Percentiles rank a stretch among this genome's conserved stretches.
Conservation (phyloP, 2,329 filamentous ascomycete species). For the Colletotrichum sidae region DNA sequence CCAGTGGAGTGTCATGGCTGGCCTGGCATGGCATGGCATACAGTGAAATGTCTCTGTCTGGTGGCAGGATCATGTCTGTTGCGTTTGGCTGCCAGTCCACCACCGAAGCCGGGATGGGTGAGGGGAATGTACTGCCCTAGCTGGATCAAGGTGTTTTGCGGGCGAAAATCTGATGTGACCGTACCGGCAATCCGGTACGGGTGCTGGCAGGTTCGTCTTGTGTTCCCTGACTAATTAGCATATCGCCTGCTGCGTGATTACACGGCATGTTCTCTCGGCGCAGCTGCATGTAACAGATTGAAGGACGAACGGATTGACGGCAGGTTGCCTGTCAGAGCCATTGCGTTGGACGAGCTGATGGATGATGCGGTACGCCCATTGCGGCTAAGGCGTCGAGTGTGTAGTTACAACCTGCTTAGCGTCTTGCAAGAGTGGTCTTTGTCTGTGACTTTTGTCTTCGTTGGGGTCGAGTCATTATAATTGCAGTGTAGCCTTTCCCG, state of each 20-base stretch:
- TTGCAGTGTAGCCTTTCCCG: conserved; percentile 6
- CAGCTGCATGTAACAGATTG: conserved; percentile 3
- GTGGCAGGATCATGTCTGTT: conserved; percentile 33
- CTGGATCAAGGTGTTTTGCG: conserved; percentile 16
- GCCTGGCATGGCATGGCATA: too few species aligned
- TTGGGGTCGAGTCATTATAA: neutral
- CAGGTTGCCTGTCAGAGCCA: neutral
- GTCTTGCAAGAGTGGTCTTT: conserved; percentile 9
- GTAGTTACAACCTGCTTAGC: neutral
- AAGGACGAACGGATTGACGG: conserved; percentile 1
- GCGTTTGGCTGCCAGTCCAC: conserved; percentile 3
- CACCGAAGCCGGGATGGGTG: conserved; percentile 16
- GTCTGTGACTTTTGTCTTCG: neutral
- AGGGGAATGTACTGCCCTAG: conserved; percentile 26
- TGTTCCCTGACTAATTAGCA: conserved; percentile 11
- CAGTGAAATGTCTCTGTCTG: conserved; percentile 9
- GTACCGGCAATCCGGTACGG: conserved; percentile 34
- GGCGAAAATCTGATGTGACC: conserved; percentile 25
- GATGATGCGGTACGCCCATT: neutral
- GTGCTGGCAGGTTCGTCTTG: conserved; percentile 31
- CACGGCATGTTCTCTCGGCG: neutral
- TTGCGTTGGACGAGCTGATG: conserved; percentile 3
- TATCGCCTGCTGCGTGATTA: conserved; percentile 1
- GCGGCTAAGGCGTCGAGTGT: neutral
- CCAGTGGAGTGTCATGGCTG: conserved; percentile 30